Percentiles rank a stretch among this genome's conserved stretches.
Evolutionary conservation across 257 asterid species (phyloP).

Genomic region (Hygrophila difformis): DNA sequence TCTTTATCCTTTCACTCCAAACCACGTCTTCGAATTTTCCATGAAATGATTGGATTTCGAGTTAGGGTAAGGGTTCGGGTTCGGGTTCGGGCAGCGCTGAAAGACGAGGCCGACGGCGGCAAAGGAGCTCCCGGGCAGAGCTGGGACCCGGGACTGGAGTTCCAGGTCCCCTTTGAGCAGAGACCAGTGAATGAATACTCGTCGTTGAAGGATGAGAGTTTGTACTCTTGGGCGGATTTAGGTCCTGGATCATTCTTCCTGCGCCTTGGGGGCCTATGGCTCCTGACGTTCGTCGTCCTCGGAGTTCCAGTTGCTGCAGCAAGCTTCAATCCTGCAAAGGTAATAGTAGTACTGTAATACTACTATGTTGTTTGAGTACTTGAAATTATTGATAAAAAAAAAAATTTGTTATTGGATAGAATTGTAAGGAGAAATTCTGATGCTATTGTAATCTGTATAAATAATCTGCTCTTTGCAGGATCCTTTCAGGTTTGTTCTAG

Average conservation of each 20-base stretch:
- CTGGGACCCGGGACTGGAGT: constrained; percentile 83
- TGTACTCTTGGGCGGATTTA: constrained; percentile 62
- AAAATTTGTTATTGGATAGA: too few species aligned
- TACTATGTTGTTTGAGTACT: background rate
- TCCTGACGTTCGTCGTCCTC: constrained; percentile 64
- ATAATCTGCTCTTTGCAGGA: too few species aligned
- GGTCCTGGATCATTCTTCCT: constrained; percentile 58
- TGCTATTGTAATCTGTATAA: too few species aligned
- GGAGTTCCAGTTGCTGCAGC: constrained; percentile 91
- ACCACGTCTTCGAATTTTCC: too few species aligned
- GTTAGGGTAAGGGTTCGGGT: too few species aligned
- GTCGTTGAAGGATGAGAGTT: constrained; percentile 40
- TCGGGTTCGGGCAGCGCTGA: too few species aligned
- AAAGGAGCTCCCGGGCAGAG: constrained; percentile 55
- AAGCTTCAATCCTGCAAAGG: constrained; percentile 72
- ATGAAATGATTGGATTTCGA: constrained; percentile 28
- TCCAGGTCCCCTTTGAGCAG: constrained; percentile 82
- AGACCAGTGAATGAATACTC: constrained; percentile 94
- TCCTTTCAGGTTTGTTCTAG: constrained; percentile 57
- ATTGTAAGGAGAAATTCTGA: too few species aligned
- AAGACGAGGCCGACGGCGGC: constrained; percentile 54
- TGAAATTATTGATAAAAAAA: too few species aligned
- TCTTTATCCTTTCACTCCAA: too few species aligned
- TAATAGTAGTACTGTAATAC: background rate
- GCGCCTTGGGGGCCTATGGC: constrained; percentile 87